Evolutionary conservation across 768 basidiomycete species (phyloP), one percentile per base, ranked within the genome.

Genomic region (Collybiopsis luxurians): DNA sequence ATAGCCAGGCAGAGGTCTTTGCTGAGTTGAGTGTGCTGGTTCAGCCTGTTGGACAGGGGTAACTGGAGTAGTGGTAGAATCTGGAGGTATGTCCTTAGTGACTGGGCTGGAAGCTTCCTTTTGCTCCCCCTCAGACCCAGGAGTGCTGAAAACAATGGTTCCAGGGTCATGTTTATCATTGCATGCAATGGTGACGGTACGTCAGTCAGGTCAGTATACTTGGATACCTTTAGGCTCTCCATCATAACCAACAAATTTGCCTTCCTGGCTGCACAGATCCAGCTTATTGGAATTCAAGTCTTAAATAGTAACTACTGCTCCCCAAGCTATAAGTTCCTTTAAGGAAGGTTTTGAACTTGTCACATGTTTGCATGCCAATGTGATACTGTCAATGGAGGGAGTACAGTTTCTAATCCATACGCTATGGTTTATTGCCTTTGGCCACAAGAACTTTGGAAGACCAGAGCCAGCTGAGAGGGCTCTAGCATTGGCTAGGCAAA

Each of bases 391-490:
- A n/a, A n/a, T n/a, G n/a, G n/a, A n/a, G n/a, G n/a, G n/a, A n/a
- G n/a, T n/a, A n/a, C 61, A 23, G 34, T 60, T 57, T 7, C 52
- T 40, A 9, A 62, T 39, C 58, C 56, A 62, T 6, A 57, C 43
- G 10, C n/a, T n/a, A n/a, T n/a, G 60, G 7, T 26, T 40, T 17
- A 59, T 40, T 15, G 62, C 66, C 45, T 67, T 60, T 1, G 49
- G 55, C 67, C 67, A 67, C 13, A 68, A 44, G 26, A 19, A 57
- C 12, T 46, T 21, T n/a, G n/a, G n/a, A n/a, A n/a, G n/a, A n/a
- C n/a, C n/a, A n/a, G 45, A 60, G 60, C 51, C 45, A 43, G 44
- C 36, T 36, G 74, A 57, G 66, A 76, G 68, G 1, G 70, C 67
- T 47, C 60, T 60, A 23, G 62, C 59, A n/a, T 67, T 54, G 42